Evolutionary conservation across 495 filamentous ascomycete genomes (phyloP), one percentile per base, ranked within the genome.

Genomic region (Aspergillus haitiensis): DNA sequence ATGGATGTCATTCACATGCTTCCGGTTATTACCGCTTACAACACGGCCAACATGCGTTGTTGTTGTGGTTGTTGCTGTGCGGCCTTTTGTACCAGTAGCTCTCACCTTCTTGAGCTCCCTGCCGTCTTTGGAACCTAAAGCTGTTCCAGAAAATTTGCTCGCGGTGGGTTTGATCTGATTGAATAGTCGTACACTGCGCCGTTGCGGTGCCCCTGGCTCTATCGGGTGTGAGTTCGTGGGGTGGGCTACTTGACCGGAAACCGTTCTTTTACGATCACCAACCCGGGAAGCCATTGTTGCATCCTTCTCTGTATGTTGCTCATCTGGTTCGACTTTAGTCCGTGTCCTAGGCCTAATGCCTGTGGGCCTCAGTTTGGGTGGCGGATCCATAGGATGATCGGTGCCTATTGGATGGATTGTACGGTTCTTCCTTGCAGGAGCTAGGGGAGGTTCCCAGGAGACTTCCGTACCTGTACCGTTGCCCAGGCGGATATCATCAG

Each of bases 101-200:
- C 84, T 88, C 52, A 86, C 84, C 75, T 92, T 93, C 69, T 88
- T 90, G 62, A 92, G 68, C 65, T 96, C 91, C 59, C 90, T 78
- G 42, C 84, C 81, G 51, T 88, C 85, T 61, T 81, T 79, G 12
- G 79, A 68, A 1, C 82, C 81, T 44, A 83, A 67, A 8, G 82
- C 78, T 13, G 82, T 66, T 32, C 55, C 69, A 6, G 82, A 75
- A 35, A 82, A 61, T 62, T 85, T 84, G 61, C 74, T 85, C 6
- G 83, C 83, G 18, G 83, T 79, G 3, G 84, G 88, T 74, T 77
- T 84, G 59, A 84, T 86, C 74, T 80, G 85, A 59, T 90, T 88
- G 62, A 91, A 86, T 27, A 97, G 76, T 54, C 92, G 82, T 9
- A 88, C 86, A 63, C 92, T 96, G 66, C 92, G 84, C 66, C 92